Conservation (phyloP, 2,329 filamentous ascomycete species). For the Colletotrichum destructivum region DNA sequence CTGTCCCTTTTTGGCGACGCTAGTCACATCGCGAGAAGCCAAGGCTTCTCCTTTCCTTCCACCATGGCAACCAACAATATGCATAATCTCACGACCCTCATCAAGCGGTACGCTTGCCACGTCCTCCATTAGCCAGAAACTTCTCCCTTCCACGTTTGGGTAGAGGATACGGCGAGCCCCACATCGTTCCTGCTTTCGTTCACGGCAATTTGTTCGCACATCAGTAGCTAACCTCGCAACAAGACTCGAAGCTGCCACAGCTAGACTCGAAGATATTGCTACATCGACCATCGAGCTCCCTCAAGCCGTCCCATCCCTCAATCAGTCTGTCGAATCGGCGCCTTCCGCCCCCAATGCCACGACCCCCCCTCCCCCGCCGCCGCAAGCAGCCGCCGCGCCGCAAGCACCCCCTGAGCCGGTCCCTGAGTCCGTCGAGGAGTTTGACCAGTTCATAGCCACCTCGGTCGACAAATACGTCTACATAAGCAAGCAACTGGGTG, state of each 20-base stretch:
- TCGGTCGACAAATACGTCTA: constrained; percentile 85
- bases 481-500: constrained; percentile 83
- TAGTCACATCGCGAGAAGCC: constrained; percentile 15
- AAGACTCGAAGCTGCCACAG: constrained; percentile 97
- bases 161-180: background rate
- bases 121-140: constrained; percentile 22
- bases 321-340: constrained; percentile 55
- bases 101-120: constrained; percentile 84
- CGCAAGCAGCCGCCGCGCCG: constrained; percentile 53
- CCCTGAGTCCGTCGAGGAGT: constrained; percentile 87
- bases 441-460: constrained; percentile 82
- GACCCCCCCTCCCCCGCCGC: constrained; percentile 53
- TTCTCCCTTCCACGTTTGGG: constrained; percentile 11
- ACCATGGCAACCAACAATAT: constrained; percentile 86
- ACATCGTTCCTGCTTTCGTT: background rate
- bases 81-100: constrained; percentile 96
- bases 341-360: constrained; percentile 50
- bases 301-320: constrained; percentile 64
- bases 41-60: constrained; percentile 19
- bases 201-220: background rate
- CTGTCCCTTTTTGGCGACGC: constrained; percentile 2
- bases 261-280: constrained; percentile 95
- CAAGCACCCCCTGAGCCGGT: constrained; percentile 70
- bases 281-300: constrained; percentile 77
- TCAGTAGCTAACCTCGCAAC: constrained; percentile 61